Base-by-base conservation (phyloP, 2,329 filamentous ascomycete species). In the Parastagonospora avenae region DNA sequence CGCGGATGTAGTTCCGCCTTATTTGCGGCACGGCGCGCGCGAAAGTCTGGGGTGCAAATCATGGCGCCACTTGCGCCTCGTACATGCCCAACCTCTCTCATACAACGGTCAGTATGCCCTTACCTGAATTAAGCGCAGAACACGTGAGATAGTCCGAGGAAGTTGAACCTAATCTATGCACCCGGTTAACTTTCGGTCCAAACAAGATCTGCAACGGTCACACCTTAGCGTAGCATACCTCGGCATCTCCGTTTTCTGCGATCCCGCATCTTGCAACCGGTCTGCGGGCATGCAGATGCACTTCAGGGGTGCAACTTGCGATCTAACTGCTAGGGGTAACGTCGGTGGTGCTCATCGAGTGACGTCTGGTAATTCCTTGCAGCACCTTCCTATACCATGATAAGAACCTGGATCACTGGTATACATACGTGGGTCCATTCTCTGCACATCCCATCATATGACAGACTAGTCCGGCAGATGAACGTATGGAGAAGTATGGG, bases 171-270 rank as follows among this genome's bases (percentile, higher is more conserved):
- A 24, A 24, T 24, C 19, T 24, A 24, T 24, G 19, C 19, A 24
- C 5, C 19, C 19, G 19, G 19, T 5, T 24, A 24, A 24, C 19
- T 24, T 24, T 24, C 19, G 19, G 19, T 24, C 19, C 19, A 24
- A 24, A 3, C 19, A 24, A 24, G 19, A 24, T 24, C 19, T 32
- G 31, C 12, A 15, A 46, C 30, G 33, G 43, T 46, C 39, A 19
- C 43, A 46, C 8, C 31, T 33, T 39, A 38, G 27, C 28, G 33
- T 44, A 42, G 24, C 37, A 33, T 48, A 37, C 50, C 50, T 53
- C 50, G 50, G 50, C 50, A 49, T 36, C 33, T 46, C 15, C 30
- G 36, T 39, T 16, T 12, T 35, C 27, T 38, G 15, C 28, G 19
- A 16, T 14, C 38, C 39, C 49, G 33, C 15, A 24, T 32, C 36